A percentile compares a stretch with the other conserved stretches of the same genome.
These are phyloP conservation scores for Exophiala sideris DNA, from an alignment of 2,329 filamentous ascomycete genomes.

Conservation along the genomic window DNA sequence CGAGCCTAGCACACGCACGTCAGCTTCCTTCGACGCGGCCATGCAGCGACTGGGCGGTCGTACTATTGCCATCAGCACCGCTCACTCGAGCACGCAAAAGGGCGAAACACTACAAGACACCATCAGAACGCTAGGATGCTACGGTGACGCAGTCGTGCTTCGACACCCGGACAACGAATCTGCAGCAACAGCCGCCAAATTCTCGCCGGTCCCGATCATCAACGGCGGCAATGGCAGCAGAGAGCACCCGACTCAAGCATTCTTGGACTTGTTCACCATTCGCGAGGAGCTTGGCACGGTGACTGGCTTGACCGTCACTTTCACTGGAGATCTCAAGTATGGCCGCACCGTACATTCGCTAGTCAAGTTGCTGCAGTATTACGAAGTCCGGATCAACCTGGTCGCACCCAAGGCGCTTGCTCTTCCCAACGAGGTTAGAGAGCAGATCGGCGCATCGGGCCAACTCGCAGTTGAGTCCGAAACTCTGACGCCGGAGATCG, in stretches of 20 bases:
- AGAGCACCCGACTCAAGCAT: conserved; percentile 96
- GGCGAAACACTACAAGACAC: conserved; percentile 92
- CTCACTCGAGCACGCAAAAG: conserved; percentile 86
- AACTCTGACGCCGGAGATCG: conserved; percentile 78
- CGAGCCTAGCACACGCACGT: conserved; percentile 94
- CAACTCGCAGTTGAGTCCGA: conserved; percentile 75
- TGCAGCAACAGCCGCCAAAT: conserved; percentile 78
- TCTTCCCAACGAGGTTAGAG: conserved; percentile 71
- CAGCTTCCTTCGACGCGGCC: conserved; percentile 91
- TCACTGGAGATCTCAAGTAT: conserved; percentile 87
- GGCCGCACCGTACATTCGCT: conserved; percentile 94
- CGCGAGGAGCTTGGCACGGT: conserved; percentile 95
- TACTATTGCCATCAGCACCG: conserved; percentile 75
- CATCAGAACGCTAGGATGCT: conserved; percentile 87
- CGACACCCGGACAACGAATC: conserved; percentile 83
- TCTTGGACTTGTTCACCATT: conserved; percentile 97
- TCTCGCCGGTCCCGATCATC: conserved; percentile 86
- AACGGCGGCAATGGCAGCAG: conserved; percentile 95
- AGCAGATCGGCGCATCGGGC: conserved; percentile 67
- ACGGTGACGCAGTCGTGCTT: conserved; percentile 91
- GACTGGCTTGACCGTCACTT: conserved; percentile 92
- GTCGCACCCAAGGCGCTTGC: conserved; percentile 76
- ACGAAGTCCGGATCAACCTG: conserved; percentile 90
- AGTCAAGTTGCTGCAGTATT: conserved; percentile 89
- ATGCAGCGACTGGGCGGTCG: conserved; percentile 97